Base-by-base conservation (phyloP, 495 filamentous ascomycete genomes). In the Cryomyces minteri region DNA sequence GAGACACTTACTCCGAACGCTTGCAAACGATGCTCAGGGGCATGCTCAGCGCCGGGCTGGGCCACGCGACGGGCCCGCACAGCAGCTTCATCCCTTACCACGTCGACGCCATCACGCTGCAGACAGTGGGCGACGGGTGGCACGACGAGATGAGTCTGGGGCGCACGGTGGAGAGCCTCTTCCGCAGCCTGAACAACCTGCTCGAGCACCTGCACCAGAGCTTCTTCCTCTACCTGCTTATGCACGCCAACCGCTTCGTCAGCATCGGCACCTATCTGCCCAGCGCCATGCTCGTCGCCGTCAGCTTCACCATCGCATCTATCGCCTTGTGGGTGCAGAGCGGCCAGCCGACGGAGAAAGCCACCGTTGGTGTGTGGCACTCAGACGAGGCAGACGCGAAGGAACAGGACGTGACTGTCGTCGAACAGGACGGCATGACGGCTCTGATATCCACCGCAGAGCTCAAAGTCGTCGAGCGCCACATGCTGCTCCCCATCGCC, bases 191-290 rank as follows among this genome's bases (percentile, higher is more conserved):
- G 60, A 98, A 98, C 63, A 98, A 98, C 57, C 63, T 98, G 43
- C 71, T 98, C 11, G 90, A 98, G 63, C 87, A 96, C 59, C 74
- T 98, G 49, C 90, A 98, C 56, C 90, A 98, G 67, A 94, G 85
- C 57, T 98, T 96, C 70, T 98, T 98, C 70, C 96, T 98, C 65
- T 98, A 98, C 60, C 66, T 98, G 28, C 73, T 98, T 12, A 86
- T 98, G 73, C 79, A 85, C 44, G 69, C 77, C 12, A 80, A 90
- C 44, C 75, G 87, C 6, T 98, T 96, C 60, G 92, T 96, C 45
- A 95, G 88, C 60, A 98, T 98, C 49, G 90, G 90, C 14, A 98
- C 90, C 1, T 98, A 98, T 55, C 68, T 98, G 5, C 90, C 92
- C 4, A 93, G 86, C 60, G 90, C 88, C 5, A 96, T 98, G 92